phyloP scores from a whole-genome alignment of 176 grass and related monocot species.

The Rhipidocladum racemiflorum region DNA sequence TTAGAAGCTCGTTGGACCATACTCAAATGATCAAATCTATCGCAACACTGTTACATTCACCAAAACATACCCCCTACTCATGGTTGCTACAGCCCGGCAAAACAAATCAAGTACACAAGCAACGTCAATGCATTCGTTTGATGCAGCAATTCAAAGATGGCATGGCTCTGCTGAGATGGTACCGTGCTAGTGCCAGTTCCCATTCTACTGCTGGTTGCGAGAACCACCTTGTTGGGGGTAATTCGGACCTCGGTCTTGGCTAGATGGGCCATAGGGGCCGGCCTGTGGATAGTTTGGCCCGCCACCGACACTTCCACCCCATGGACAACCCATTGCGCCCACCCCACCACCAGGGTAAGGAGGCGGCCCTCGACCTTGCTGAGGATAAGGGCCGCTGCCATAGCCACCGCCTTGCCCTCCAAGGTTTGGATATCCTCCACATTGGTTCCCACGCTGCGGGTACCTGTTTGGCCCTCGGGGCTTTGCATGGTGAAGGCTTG shows the following conservation, averaged over 20 bases:
- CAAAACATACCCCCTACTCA: background rate
- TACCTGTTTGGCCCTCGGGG: constrained; percentile 56
- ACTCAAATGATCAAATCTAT: background rate
- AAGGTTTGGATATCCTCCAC: constrained; percentile 54
- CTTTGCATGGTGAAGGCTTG: constrained; percentile 56
- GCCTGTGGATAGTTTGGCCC: constrained; percentile 55
- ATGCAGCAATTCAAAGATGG: background rate
- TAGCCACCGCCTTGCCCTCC: constrained; percentile 56
- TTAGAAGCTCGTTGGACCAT: background rate
- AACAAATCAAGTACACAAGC: background rate
- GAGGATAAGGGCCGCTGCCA: constrained; percentile 49
- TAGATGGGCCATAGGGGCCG: constrained; percentile 48
- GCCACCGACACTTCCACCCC: constrained; percentile 37
- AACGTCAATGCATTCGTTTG: background rate
- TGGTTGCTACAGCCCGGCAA: too few relatives aligned
- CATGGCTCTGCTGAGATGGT: background rate
- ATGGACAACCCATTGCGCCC: constrained; percentile 39
- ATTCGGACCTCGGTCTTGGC: constrained; percentile 48
- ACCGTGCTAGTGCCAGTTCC: constrained; percentile 47
- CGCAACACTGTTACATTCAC: background rate
- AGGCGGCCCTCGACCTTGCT: constrained; percentile 47
- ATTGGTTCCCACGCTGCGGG: constrained; percentile 48
- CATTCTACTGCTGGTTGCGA: constrained; percentile 59
- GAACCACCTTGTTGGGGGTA: constrained; percentile 44
- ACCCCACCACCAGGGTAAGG: constrained; percentile 51